Evolutionary conservation across 495 filamentous ascomycete species (phyloP), one percentile per base, ranked within the genome.

Genomic region (Penicillium verhagenii): DNA sequence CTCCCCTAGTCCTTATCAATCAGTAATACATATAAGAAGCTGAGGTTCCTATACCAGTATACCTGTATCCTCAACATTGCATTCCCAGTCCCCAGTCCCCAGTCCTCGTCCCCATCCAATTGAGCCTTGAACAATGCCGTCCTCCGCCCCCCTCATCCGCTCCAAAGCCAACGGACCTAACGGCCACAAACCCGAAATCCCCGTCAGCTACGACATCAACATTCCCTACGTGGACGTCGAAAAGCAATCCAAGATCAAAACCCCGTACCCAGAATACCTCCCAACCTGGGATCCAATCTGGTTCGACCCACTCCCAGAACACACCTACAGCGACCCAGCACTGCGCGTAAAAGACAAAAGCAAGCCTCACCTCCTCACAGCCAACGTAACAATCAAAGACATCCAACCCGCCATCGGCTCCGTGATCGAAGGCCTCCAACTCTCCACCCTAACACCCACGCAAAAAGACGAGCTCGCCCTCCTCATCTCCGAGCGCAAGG

Each of bases 381-480:
- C 50, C 29, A 67, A 39, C 73, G 79, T 70, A 42, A 76, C 65
- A 65, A 72, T 86, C 42, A 77, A 78, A 59, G 81, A 87, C 59
- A 83, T 86, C 58, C 88, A 86, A 20, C 87, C 87, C 9, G 78
- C 77, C 29, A 83, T 90, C 59, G 88, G 89, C 58, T 89, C 84
- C 24, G 82, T 91, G 58, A 71, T 93, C 54, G 77, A 84, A 55
- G 88, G 88, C 8, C 74, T 93, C n/a, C 82, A 90, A 62, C 81
- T 93, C 23, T 83, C 80, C 54, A 71, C 80, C 49, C 79, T 93
- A 26, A 84, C 78, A 9, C 81, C 88, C 56, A 76, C 77, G 2
- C 86, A 86, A 55, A 91, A 90, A 66, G 86, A 92, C 60, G 89
- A 93, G 53, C 82, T 93, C 13, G 89, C 89, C 5, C 77, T 89